Base-by-base conservation (phyloP, 169 alveolate genomes). In the Plasmodium gonderi region DNA sequence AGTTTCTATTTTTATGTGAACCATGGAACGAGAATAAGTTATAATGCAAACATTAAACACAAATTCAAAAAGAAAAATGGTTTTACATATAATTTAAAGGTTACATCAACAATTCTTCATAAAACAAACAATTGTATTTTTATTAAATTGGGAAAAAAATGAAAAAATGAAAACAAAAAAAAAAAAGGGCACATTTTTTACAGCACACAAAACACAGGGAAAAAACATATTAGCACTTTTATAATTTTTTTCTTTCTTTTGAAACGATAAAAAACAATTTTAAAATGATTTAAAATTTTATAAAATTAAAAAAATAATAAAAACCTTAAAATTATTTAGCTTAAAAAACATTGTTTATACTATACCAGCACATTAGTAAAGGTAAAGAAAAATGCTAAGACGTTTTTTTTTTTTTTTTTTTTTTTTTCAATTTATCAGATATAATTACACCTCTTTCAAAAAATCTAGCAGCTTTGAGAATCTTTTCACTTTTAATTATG, bases 81-180 rank as follows among this genome's bases (percentile, higher is more conserved):
- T 60, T 60, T 60, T 60, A 60, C 36, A 60, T 7, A 60, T 60
- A 60, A 60, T 60, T 60, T 60, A 60, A 60, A 23, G 72, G 38
- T 3, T 60, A 14, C n/a, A n/a, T 5, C 5, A n/a, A 23, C 17
- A 23, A 36, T n/a, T 60, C 72, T 20, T 60, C 9, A 3, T 23
- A 60, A 60, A 60, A 60, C 9, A 60, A 60, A 60, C 72, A 60
- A 60, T 23, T 20, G 26, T 23, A 60, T 60, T 3, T 60, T 3
- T 60, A 60, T 20, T 60, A 7, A 60, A 60, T 60, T 11, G 26
- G 26, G 40, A 60, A 20, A 36, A 36, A 36, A 36, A 36, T 17
- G 72, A 60, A n/a, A n/a, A n/a, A 60, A 60, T 60, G 72, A 60
- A 60, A 60, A 60, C 72, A 51, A 51, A 2, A 51, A 54, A 54